Conservation (phyloP, 495 filamentous ascomycete species). For the Melanomma pulvis-pyrius region DNA sequence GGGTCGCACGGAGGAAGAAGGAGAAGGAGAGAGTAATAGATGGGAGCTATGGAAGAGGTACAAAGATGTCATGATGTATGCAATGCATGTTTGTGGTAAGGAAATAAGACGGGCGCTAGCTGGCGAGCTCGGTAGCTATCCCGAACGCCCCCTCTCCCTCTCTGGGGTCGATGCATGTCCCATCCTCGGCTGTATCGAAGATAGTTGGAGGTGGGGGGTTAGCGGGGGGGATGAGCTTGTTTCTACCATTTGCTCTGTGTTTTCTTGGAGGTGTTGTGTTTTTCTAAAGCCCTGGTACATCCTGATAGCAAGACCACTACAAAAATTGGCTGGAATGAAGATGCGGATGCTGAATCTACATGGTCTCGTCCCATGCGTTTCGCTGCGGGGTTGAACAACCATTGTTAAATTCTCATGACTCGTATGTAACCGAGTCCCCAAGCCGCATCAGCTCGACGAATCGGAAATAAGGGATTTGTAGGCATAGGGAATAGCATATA, state of each 20-base stretch:
- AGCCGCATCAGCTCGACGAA: background rate
- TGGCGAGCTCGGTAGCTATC: background rate
- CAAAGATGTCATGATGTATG: constrained; percentile 1
- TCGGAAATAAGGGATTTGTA: background rate
- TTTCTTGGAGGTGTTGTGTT: no score
- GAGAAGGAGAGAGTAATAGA: no score
- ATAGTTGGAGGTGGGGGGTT: background rate
- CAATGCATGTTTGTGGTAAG: no score
- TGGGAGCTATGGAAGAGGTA: background rate
- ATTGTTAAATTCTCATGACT: background rate
- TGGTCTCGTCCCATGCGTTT: background rate
- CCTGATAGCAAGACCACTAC: no score
- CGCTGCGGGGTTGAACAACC: background rate
- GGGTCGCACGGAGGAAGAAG: background rate
- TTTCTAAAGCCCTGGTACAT: no score
- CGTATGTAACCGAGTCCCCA: background rate
- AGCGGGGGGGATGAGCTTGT: background rate
- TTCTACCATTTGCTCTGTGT: background rate
- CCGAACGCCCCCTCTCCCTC: background rate
- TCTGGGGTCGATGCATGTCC: no score
- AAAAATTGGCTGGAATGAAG: no score
- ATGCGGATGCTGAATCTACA: background rate
- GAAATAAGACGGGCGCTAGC: background rate
- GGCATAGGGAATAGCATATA: no score
- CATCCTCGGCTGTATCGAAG: background rate